A percentile compares a stretch with the other conserved stretches of the same genome.
Evolutionary conservation across 441 rosid genomes (phyloP).

Genomic region (Manihot esculenta): DNA sequence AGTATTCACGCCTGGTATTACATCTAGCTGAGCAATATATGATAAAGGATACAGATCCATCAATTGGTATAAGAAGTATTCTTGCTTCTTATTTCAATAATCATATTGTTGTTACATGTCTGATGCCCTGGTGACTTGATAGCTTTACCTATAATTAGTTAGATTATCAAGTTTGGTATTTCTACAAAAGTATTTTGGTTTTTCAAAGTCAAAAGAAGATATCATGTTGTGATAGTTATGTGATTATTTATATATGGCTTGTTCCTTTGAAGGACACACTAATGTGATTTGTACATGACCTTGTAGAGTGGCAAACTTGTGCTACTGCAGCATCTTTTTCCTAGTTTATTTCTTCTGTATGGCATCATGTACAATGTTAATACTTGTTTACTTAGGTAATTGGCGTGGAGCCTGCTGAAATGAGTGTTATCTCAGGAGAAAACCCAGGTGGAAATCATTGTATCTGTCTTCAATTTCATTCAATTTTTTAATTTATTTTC

Average conservation of each 20-base stretch:
- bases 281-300: not conserved
- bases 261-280: not conserved
- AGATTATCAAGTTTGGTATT: not conserved
- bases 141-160: not conserved
- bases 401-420: constrained; percentile 94
- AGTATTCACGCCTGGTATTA: not conserved
- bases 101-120: not conserved
- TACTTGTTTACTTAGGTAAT: constrained; percentile 49
- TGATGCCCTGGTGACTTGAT: not conserved
- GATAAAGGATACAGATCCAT: not conserved
- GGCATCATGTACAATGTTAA: constrained; percentile 9
- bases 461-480: constrained; percentile 12
- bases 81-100: not conserved
- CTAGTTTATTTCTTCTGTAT: constrained; percentile 5
- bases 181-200: not conserved
- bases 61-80: not conserved
- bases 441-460: constrained; percentile 51
- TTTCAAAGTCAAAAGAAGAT: not conserved
- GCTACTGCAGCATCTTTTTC: constrained; percentile 1
- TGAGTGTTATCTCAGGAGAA: constrained; percentile 85
- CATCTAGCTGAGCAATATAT: not conserved
- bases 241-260: not conserved
- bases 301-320: not conserved
- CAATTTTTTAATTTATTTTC: not conserved
- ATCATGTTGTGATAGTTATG: not conserved